Evolutionary conservation across 345 rosid genomes (phyloP), one percentile per base, ranked within the genome.

Genomic region (Eutrema japonicum): DNA sequence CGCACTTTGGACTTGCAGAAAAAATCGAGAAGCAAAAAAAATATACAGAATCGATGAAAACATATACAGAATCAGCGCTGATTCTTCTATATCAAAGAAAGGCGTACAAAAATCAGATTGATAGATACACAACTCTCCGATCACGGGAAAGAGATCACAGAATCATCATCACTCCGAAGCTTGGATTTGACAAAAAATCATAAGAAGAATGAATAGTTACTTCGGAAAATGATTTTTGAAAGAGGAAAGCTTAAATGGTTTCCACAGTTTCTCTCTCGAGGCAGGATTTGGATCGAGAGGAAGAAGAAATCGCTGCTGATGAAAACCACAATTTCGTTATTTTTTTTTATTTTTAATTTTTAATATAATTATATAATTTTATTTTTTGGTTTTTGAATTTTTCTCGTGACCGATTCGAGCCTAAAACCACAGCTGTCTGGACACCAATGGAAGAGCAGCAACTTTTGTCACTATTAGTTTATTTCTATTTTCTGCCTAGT

Each of bases 251-350:
- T 38, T 45, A n/a, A 14, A 30, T 4, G 48, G 14, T 43, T 6
- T 43, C n/a, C 9, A 7, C 6, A 13, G 48, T 12, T 43, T 43
- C 13, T 42, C 13, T 41, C 48, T 13, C 7, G 16, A 43, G 48
- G 16, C 2, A 43, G 41, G 32, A 29, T 40, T 46, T 58, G 66
- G 66, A 70, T 70, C 56, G 65, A 55, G 72, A 16, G 16, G 16
- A 68, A 46, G 65, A 56, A 68, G 8, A 3, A 40, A 3, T 40
- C 13, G 46, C 50, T 10, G 22, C 26, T 48, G 64, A 69, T 57
- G 37, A 35, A 69, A 55, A 69, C 73, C 73, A 69, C 65, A 69
- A 69, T 46, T 41, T 68, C 13, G 11, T 29, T 54, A 29, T 3
- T 40, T 14, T 26, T 41, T 30, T 2, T 30, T 30, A 29, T 18